Base-by-base conservation (phyloP, 805 yeast genomes). In the Candida boidinii region DNA sequence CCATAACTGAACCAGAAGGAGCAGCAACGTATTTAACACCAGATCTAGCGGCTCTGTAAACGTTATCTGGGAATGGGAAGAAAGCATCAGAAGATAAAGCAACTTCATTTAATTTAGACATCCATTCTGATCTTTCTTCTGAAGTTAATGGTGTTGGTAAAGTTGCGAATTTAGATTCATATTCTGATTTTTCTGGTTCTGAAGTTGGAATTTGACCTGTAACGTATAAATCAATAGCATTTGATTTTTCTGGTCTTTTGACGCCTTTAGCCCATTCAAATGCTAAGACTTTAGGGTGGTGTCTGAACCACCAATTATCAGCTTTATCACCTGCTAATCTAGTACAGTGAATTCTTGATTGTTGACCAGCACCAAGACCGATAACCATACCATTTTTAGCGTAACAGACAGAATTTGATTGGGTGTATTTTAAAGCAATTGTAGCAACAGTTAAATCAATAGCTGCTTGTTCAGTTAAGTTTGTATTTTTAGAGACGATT, bases 51-150 rank as follows among this genome's bases (percentile, higher is more conserved):
- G 97, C 97, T 62, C 99, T 79, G 76, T 90, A 87, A 48, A 92
- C 95, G 56, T 92, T 92, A 63, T 92, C 99, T 45, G 97, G 92
- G 92, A 92, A 92, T 64, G 99, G 99, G 94, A 92, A 92, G 77
- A 92, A 92, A 19, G 99, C 99, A 58, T 92, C 99, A 4, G 96
- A 87, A 13, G 96, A 81, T 48, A 88, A 70, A 10, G 97, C 87
- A 36, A 92, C 99, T 49, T 84, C 78, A 38, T 67, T 74, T 59
- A 87, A 72, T 66, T 87, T 76, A 41, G 64, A 49, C 44, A 81
- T 63, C 97, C 97, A 92, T 50, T 83, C 95, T 43, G 67, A 65
- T 64, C 90, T 85, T 70, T 92, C 98, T 43, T 69, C 76, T 18
- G 60, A 63, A 32, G 95, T 79, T 48, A 92, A 70, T 34, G 95